phyloP scores from a whole-genome alignment of 140 eudicot genomes.

The Anethum foeniculum region DNA sequence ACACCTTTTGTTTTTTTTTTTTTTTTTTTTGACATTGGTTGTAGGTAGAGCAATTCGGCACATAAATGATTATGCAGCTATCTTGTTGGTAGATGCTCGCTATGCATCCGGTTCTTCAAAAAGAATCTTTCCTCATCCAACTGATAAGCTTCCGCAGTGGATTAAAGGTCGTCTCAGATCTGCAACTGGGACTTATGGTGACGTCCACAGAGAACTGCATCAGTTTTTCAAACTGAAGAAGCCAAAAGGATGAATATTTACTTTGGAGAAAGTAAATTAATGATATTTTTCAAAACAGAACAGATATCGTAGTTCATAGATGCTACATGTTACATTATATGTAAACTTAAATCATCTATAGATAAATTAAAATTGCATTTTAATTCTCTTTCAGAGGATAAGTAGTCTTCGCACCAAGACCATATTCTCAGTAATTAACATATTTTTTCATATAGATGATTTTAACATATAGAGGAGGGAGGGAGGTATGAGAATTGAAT shows the following conservation, averaged over 20 bases:
- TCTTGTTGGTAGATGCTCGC: conserved; percentile 80
- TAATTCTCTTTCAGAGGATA: not conserved
- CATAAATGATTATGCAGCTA: conserved; percentile 80
- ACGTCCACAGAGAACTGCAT: conserved; percentile 66
- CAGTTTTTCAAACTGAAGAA: conserved; percentile 71
- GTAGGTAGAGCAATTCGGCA: conserved; percentile 96
- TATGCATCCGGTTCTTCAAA: conserved; percentile 46
- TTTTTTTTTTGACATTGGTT: not conserved
- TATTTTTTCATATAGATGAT: too few relatives aligned
- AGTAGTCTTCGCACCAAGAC: not conserved
- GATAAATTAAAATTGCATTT: not conserved
- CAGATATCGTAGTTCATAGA: not conserved
- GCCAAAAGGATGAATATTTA: conserved; percentile 9
- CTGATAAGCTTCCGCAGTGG: conserved; percentile 83
- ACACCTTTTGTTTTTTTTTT: not conserved
- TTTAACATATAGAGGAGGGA: too few relatives aligned
- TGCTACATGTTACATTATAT: not conserved
- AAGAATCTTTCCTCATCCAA: conserved; percentile 47
- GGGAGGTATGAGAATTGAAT: too few relatives aligned
- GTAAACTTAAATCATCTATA: not conserved
- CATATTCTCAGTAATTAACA: not conserved
- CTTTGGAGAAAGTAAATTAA: not conserved
- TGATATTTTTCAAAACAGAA: not conserved
- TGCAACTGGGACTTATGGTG: conserved; percentile 50
- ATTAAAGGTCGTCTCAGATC: conserved; percentile 58